phyloP scores from a whole-genome alignment of 768 basidiomycete species.

The Grammothele lineata region DNA sequence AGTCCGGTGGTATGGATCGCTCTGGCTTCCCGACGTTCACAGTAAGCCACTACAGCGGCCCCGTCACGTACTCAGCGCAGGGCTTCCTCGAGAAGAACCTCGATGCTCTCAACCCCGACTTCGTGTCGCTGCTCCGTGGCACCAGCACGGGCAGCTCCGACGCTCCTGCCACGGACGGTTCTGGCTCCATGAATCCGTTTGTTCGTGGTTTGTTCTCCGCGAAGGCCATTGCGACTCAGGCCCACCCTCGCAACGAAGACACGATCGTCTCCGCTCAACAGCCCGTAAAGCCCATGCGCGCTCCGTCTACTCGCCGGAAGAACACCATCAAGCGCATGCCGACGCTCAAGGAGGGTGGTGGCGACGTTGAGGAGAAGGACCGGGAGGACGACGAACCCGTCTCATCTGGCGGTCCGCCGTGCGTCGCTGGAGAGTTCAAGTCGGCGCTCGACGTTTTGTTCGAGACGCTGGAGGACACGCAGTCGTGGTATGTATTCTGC shows the following conservation, averaged over 20 bases:
- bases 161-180: constrained; percentile 53
- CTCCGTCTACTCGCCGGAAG: constrained; percentile 85
- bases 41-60: constrained; percentile 86
- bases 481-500: constrained; percentile 90
- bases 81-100: constrained; percentile 86
- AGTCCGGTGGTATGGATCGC: constrained; percentile 69
- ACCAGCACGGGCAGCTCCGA: constrained; percentile 25
- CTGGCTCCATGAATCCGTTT: constrained; percentile 87
- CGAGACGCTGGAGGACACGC: constrained; percentile 83
- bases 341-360: constrained; percentile 44
- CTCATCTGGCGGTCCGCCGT: constrained; percentile 43
- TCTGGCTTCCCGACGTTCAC: constrained; percentile 85
- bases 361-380: constrained; percentile 45
- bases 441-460: constrained; percentile 82
- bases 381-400: constrained; percentile 37
- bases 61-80: constrained; percentile 89
- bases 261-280: constrained; percentile 95
- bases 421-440: constrained; percentile 87
- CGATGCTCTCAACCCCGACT: constrained; percentile 89
- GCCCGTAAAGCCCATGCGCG: constrained; percentile 89
- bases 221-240: constrained; percentile 88
- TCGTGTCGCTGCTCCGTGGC: constrained; percentile 84
- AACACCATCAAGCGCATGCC: constrained; percentile 62
- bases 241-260: constrained; percentile 89
- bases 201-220: constrained; percentile 85